Percentiles rank a stretch among this genome's conserved stretches.
These are phyloP conservation scores for Trichoderma gracile DNA, from an alignment of 2,329 filamentous ascomycete genomes.

Conservation along the genomic window DNA sequence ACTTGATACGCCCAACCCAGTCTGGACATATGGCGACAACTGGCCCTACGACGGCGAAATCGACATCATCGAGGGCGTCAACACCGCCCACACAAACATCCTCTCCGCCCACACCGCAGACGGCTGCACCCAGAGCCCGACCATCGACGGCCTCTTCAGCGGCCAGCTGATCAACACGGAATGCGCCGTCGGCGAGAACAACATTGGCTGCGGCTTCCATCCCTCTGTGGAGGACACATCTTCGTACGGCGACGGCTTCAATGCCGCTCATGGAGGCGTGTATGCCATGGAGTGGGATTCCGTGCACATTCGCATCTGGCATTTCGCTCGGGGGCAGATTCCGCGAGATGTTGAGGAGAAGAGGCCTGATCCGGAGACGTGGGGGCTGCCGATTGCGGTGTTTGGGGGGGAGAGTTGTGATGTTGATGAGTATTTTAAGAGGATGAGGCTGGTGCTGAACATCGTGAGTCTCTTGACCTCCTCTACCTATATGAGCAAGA, in stretches of 20 bases:
- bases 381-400: conserved; percentile 68
- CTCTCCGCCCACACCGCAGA: conserved; percentile 62
- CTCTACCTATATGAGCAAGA: too few species aligned
- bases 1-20: conserved; percentile 33
- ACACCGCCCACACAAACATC: conserved; percentile 58
- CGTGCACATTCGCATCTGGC: conserved; percentile 70
- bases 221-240: conserved; percentile 44
- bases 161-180: conserved; percentile 38
- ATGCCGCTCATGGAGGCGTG: conserved; percentile 64
- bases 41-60: conserved; percentile 68
- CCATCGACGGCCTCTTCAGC: conserved; percentile 30
- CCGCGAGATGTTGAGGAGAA: conserved; percentile 64
- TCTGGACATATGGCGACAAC: conserved; percentile 55
- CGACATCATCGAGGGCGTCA: conserved; percentile 71
- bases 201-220: conserved; percentile 50
- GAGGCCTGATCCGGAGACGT: conserved; percentile 62
- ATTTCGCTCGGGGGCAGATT: conserved; percentile 66
- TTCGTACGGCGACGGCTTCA: conserved; percentile 66
- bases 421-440: conserved; percentile 63
- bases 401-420: conserved; percentile 68
- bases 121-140: conserved; percentile 36
- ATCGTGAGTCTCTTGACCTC: too few species aligned
- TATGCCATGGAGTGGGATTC: conserved; percentile 72
- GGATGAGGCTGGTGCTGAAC: conserved; percentile 72
- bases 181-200: conserved; percentile 41